phyloP scores from a whole-genome alignment of 371 early-diverging fungal species.

The Nematocida major region DNA sequence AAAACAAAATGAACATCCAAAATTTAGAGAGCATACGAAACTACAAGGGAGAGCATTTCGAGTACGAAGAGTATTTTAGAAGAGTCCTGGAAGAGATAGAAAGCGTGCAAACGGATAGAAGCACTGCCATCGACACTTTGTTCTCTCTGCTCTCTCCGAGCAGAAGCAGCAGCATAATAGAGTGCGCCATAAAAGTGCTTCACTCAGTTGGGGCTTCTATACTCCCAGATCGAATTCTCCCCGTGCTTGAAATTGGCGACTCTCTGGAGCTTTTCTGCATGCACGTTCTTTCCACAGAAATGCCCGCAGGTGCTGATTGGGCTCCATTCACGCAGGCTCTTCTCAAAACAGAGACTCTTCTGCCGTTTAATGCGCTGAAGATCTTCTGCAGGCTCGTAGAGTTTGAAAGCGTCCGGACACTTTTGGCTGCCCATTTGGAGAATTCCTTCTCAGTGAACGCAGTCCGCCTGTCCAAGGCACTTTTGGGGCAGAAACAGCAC shows the following conservation, averaged over 20 bases:
- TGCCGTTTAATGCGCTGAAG: background rate
- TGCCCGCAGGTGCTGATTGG: background rate
- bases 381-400: background rate
- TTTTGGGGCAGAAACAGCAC: background rate
- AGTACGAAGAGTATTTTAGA: slow-evolving; percentile 51
- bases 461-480: background rate
- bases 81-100: background rate
- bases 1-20: background rate
- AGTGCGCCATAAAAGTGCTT: slow-evolving; percentile 24
- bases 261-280: background rate
- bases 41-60: background rate
- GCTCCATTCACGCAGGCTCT: background rate
- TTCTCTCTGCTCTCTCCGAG: background rate
- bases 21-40: background rate
- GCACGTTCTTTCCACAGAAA: background rate
- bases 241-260: slow-evolving; percentile 15
- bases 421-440: background rate
- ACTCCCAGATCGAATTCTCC: background rate
- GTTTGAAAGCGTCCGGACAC: background rate
- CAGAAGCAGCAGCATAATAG: slow-evolving; percentile 22
- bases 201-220: background rate
- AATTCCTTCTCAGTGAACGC: background rate
- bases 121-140: background rate
- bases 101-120: background rate
- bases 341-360: background rate